These are phyloP conservation scores for Euphrasia arctica DNA, from an alignment of 305 asterid genomes.

Conservation along the genomic window DNA sequence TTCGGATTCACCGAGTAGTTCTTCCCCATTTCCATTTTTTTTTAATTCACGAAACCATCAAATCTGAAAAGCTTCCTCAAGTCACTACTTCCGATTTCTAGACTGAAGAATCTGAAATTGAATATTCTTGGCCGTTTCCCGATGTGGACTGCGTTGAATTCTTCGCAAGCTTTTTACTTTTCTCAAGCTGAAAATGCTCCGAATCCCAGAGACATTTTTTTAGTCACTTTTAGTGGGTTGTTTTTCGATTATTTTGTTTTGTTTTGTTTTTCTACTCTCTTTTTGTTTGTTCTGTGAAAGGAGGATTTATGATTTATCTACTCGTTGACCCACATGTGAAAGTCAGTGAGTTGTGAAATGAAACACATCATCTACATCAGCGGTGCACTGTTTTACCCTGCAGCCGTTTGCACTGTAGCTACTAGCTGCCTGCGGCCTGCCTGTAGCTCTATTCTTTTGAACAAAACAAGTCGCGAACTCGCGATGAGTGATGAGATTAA, in stretches of 20 bases:
- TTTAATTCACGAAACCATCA: slow-evolving; percentile 32
- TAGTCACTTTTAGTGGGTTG: too few species aligned
- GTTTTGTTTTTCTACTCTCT: too few species aligned
- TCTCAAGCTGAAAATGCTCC: slow-evolving; percentile 28
- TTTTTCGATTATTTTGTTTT: too few species aligned
- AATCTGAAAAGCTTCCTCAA: too few species aligned
- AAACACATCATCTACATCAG: not conserved
- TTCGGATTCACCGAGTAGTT: slow-evolving; percentile 60
- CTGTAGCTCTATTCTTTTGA: too few species aligned
- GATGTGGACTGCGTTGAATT: slow-evolving; percentile 28
- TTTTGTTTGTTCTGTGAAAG: not conserved
- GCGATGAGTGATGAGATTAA: too few species aligned
- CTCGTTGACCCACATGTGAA: not conserved
- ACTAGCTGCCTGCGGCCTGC: too few species aligned
- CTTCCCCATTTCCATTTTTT: slow-evolving; percentile 46
- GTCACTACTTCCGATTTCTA: too few species aligned
- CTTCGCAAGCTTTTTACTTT: slow-evolving; percentile 31
- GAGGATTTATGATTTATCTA: not conserved
- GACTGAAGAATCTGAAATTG: slow-evolving; percentile 14
- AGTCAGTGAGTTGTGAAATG: not conserved
- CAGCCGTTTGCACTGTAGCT: too few species aligned
- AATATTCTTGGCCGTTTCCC: slow-evolving; percentile 3
- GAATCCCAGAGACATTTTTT: not conserved
- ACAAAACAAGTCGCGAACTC: too few species aligned
- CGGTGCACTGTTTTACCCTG: not conserved